Percentiles rank a stretch among this genome's conserved stretches.
These are phyloP conservation scores for Arthromyces matolae DNA, from an alignment of 768 basidiomycete species.

Conservation along the genomic window DNA sequence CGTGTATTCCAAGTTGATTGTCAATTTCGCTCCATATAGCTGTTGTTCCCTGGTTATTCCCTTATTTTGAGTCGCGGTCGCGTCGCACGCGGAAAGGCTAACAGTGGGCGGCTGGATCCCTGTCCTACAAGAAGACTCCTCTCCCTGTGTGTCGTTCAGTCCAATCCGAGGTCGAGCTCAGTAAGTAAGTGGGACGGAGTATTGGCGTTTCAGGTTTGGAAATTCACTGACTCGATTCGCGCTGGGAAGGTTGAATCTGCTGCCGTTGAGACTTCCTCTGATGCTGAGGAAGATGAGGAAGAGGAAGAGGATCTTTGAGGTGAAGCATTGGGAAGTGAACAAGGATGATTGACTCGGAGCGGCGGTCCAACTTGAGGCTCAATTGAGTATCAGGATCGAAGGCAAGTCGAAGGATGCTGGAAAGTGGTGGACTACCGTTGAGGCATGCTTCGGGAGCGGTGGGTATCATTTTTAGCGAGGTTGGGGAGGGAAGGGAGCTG, in stretches of 20 bases:
- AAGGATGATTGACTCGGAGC: slow-evolving; percentile 57
- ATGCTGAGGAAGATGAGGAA: slow-evolving; percentile 57
- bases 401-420: slow-evolving; percentile 39
- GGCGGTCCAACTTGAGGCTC: slow-evolving; percentile 37
- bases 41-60: too few relatives aligned
- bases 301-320: slow-evolving; percentile 59
- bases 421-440: slow-evolving; percentile 48
- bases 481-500: slow-evolving; percentile 24
- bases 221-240: slow-evolving; percentile 64
- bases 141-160: slow-evolving; percentile 63
- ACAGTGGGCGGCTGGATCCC: slow-evolving; percentile 58
- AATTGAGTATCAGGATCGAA: slow-evolving; percentile 36
- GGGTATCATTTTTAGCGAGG: slow-evolving; percentile 35
- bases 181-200: slow-evolving; percentile 33
- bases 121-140: slow-evolving; percentile 66
- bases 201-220: slow-evolving; percentile 74
- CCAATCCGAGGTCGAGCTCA: slow-evolving; percentile 52
- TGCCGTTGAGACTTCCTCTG: slow-evolving; percentile 41
- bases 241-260: slow-evolving; percentile 53
- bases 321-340: slow-evolving; percentile 56
- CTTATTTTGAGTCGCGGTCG: too few relatives aligned
- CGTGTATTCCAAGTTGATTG: too few relatives aligned
- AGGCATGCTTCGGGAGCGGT: slow-evolving; percentile 40
- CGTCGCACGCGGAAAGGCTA: too few relatives aligned
- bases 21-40: too few relatives aligned